Evolutionary conservation across 257 asterid genomes (phyloP), one percentile per base, ranked within the genome.

Genomic region (Solanum raphanifolium): DNA sequence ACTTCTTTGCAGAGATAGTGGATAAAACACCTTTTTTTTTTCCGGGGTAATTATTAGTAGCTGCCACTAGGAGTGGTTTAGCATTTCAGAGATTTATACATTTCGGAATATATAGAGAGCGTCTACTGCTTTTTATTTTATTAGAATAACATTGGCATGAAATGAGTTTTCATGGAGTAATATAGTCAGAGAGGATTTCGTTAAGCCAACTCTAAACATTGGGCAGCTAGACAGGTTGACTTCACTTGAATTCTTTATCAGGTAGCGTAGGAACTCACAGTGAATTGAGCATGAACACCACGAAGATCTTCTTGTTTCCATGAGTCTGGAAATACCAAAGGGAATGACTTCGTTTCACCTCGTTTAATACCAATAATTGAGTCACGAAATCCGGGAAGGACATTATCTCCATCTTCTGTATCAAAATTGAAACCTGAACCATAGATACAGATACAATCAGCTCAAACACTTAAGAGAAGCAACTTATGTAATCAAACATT

Each of bases 291-390:
- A 13, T 91, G 88, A 90, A 97, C 95, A 86, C 99, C 99, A 20
- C 96, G 95, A 43, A 97, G 98, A 91, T 95, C 93, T 92, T 95
- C 98, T 92, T 95, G 98, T 88, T 92, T 92, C 98, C 98, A 97
- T 71, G 98, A 88, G 92, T 95, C 96, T 34, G 99, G 99, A 92
- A 95, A 97, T 78, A 91, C 96, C 87, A 90, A 93, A 8, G 97
- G 98, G 90, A 97, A 97, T 36, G 94, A 91, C 92, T 90, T 95
- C 48, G 93, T 93, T 92, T 95, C 98, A 60, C 95, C 98, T 83
- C 93, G 91, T 87, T 93, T 91, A 76, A 94, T 93, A 86, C 98
- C 99, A 86, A 89, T 66, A 79, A 95, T 88, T 7, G 97, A 90
- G 84, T 93, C 92, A 73, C 93, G 88, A 89, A 97, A 97, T 87